Base-by-base conservation (phyloP, 192 early-diverging fungal species). In the Mortierella antarctica region DNA sequence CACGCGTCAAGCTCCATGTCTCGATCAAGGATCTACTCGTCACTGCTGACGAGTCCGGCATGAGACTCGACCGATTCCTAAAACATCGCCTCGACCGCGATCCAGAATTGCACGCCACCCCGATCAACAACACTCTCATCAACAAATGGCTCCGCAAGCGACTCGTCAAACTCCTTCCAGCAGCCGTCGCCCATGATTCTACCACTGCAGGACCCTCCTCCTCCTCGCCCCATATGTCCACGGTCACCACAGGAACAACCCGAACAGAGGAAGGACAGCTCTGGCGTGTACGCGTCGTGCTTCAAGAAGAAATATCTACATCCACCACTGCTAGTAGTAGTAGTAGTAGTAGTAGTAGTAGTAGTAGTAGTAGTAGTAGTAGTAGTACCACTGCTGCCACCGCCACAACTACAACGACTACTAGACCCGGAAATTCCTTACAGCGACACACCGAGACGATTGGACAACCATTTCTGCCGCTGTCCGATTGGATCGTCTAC, bases 21-120 rank as follows among this genome's bases (percentile, higher is more conserved):
- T 4, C 57, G 23, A 51, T 64, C 39, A 68, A 76, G 60, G 61
- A 68, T 12, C 41, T 69, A 5, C 6, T 13, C 1, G 74, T 76
- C 46, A n/a, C 67, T 6, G 11, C 59, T 10, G 74, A 76, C 55
- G 74, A 76, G 49, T 68, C 67, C 41, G 74, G 62, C 10, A 76
- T 76, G 74, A 59, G 74, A 4, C 48, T 76, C 12, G 74, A 76
- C 20, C 67, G 74, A 39, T 76, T 76, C 21, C 41, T 76, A 13
- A 63, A 42, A 18, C 47, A 68, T 41, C 61, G 67, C 14, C 23
- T 76, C 13, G 47, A n/a, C 9, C 51, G 62, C 17, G 64, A 66
- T 7, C 55, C 17, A 14, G 45, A 55, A 15, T 53, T 47, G 8
- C 12, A 3, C 31, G 3, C 31, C 31, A 31, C 58, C 14, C 21